Conservation (phyloP, 2,329 filamentous ascomycete genomes). For the Colletotrichum gigasporum region DNA sequence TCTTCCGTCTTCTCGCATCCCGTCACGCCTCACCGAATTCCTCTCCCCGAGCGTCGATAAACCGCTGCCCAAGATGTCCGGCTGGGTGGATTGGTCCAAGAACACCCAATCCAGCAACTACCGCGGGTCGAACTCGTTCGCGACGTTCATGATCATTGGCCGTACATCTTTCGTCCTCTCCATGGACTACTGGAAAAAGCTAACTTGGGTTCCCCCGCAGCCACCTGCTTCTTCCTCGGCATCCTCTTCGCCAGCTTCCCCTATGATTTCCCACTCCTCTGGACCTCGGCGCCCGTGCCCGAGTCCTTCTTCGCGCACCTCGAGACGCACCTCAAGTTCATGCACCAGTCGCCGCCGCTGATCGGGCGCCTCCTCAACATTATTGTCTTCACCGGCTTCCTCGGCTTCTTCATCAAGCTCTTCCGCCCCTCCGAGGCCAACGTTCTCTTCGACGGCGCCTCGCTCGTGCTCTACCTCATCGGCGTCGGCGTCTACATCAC, state of each 20-base stretch:
- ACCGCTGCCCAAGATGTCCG: conserved; percentile 18
- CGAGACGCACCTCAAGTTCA: conserved; percentile 88
- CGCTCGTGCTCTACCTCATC: conserved; percentile 83
- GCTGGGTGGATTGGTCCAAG: conserved; percentile 62
- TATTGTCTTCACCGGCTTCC: conserved; percentile 85
- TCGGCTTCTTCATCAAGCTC: conserved; percentile 92
- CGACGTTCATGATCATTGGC: conserved; percentile 95
- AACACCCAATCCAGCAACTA: conserved; percentile 66
- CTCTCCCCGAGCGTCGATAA: neutral
- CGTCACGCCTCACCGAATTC: neutral
- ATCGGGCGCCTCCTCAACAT: conserved; percentile 95
- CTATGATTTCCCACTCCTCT: conserved; percentile 93
- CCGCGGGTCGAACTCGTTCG: conserved; percentile 77
- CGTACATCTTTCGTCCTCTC: conserved; percentile 68
- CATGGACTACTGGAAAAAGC: neutral
- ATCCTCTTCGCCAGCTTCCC: conserved; percentile 97
- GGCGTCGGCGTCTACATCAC: conserved; percentile 93
- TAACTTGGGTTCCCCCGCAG: conserved; percentile 50
- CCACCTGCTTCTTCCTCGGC: conserved; percentile 96
- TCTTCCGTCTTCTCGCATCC: neutral
- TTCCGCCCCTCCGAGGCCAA: conserved; percentile 95
- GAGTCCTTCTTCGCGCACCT: conserved; percentile 82
- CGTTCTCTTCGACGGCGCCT: conserved; percentile 91
- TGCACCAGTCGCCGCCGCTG: conserved; percentile 90
- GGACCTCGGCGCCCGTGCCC: conserved; percentile 73